Conservation (phyloP, 768 basidiomycete genomes). For the Boletus vermiculosoides region DNA sequence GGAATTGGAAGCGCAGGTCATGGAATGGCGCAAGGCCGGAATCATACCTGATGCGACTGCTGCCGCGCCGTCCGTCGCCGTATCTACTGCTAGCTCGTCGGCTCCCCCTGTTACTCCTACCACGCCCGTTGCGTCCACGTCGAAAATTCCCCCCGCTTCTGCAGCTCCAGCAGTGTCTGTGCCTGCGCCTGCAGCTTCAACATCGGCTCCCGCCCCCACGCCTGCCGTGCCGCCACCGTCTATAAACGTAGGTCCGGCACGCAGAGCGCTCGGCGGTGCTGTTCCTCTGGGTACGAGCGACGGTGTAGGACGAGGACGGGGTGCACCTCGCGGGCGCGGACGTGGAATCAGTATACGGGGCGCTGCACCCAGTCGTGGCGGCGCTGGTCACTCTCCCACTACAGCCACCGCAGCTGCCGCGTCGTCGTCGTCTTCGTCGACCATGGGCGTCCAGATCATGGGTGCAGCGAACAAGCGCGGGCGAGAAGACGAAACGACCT, state of each 20-base stretch:
- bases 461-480: conserved; percentile 66
- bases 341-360: conserved; percentile 32
- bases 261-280: conserved; percentile 31
- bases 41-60: conserved; percentile 40
- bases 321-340: conserved; percentile 35
- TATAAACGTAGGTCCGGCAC: conserved; percentile 31
- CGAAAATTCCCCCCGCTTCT: conserved; percentile 3
- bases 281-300: conserved; percentile 27
- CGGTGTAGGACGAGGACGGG: conserved; percentile 33
- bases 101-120: conserved; percentile 27
- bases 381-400: conserved; percentile 23
- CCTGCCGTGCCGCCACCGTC: conserved; percentile 23
- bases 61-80: conserved; percentile 20
- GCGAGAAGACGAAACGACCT: conserved; percentile 50
- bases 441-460: conserved; percentile 53
- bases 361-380: conserved; percentile 22
- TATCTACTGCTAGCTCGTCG: conserved; percentile 10
- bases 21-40: conserved; percentile 54
- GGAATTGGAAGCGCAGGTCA: conserved; percentile 63
- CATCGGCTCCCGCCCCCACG: conserved; percentile 15
- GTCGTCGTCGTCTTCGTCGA: conserved; percentile 20
- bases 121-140: conserved; percentile 29
- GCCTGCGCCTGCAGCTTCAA: conserved; percentile 13
- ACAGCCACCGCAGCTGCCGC: conserved; percentile 14
- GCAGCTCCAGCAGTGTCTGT: conserved; percentile 16